Conservation (phyloP, 495 filamentous ascomycete species). For the Hyphodiscus hymeniophilus region DNA sequence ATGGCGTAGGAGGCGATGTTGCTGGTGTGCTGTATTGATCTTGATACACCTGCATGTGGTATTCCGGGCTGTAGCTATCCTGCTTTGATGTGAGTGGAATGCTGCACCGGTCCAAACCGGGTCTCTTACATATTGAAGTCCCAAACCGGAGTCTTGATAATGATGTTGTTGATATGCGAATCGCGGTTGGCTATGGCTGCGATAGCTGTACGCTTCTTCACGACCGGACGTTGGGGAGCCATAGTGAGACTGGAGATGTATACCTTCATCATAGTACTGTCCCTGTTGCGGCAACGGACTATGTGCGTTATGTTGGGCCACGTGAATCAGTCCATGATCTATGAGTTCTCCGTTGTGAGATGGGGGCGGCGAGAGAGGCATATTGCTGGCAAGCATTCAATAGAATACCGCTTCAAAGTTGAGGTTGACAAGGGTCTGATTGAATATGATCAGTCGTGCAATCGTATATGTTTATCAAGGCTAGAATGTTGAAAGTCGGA, state of each 20-base stretch:
- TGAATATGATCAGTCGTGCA: background rate
- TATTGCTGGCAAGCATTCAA: constrained; percentile 3
- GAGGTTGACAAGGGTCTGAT: background rate
- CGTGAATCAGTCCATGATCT: constrained; percentile 37
- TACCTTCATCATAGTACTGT: constrained; percentile 17
- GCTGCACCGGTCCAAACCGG: constrained; percentile 6
- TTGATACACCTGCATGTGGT: constrained; percentile 8
- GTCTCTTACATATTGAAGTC: constrained; percentile 34
- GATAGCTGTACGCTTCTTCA: constrained; percentile 15
- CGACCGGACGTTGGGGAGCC: constrained; percentile 21
- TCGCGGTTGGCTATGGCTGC: constrained; percentile 16
- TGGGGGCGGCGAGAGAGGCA: constrained; percentile 33
- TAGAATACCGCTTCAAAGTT: background rate
- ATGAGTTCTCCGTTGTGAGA: constrained; percentile 33
- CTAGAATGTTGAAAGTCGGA: background rate
- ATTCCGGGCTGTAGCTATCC: constrained; percentile 21
- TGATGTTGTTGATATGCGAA: constrained; percentile 24
- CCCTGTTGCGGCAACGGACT: constrained; percentile 24
- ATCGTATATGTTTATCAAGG: background rate
- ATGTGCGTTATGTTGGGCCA: constrained; percentile 39
- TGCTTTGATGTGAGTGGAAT: constrained; percentile 13
- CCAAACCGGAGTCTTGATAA: constrained; percentile 24
- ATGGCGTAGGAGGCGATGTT: constrained; percentile 40
- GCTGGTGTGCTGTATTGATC: constrained; percentile 40
- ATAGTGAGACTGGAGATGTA: constrained; percentile 22